Percentiles rank a stretch among this genome's conserved stretches.
Conservation (phyloP, 768 basidiomycete species). For the Coprinopsis strossmayeri region DNA sequence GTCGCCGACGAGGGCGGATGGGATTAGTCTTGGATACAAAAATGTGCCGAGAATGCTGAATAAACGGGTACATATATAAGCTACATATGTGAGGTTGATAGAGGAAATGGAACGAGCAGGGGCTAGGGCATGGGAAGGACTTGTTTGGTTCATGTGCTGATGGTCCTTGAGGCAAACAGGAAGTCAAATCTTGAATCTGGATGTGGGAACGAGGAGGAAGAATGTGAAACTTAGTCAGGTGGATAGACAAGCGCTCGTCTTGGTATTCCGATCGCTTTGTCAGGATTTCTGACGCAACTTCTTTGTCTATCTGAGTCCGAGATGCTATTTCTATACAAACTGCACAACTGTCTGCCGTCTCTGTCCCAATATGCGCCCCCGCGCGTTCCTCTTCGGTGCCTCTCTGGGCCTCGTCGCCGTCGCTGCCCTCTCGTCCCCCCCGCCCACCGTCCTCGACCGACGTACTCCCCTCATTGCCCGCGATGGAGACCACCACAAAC, state of each 20-base stretch:
- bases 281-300: not conserved
- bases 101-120: not conserved
- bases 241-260: not conserved
- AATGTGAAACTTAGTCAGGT: no score
- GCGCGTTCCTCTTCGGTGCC: not conserved
- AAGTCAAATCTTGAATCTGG: no score
- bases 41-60: not conserved
- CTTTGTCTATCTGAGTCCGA: not conserved
- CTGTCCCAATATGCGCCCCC: not conserved
- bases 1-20: no score
- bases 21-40: no score
- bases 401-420: not conserved
- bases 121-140: not conserved
- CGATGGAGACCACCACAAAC: conserved; percentile 45
- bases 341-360: not conserved
- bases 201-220: no score
- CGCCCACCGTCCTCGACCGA: not conserved
- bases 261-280: conserved; percentile 1
- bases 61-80: not conserved
- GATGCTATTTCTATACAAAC: not conserved
- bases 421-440: not conserved
- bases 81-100: not conserved
- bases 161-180: not conserved
- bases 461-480: conserved; percentile 8
- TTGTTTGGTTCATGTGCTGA: not conserved